Base-by-base conservation (phyloP, 257 asterid genomes). In the Solanum paucissectum region DNA sequence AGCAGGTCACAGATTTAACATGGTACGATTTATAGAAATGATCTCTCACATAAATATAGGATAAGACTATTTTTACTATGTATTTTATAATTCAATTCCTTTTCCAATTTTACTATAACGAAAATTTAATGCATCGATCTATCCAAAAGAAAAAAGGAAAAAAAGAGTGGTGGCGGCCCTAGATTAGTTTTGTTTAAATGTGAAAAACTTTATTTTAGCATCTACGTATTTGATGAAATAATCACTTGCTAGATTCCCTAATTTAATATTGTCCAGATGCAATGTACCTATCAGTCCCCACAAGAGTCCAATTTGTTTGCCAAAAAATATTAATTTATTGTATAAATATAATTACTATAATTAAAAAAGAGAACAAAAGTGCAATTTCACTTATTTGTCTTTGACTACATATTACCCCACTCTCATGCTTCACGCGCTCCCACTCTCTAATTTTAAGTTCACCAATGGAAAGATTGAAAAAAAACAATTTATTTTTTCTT, bases 221-320 rank as follows among this genome's bases (percentile, higher is more conserved):
- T 40, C n/a, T 76, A 40, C 23, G 9, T 38, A 76, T 34, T 38
- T 38, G 12, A 77, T 42, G 23, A 77, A 77, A 12, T 72, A 72
- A 40, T 12, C 36, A 76, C 23, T 40, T 42, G 37, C 29, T 42
- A 77, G 38, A 77, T 79, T 44, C 14, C 62, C 33, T 79, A 79
- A 79, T 79, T 44, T 79, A 79, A 40, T 75, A 77, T 86, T 86
- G 87, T 71, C 87, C 87, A 86, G 46, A 86, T 69, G 71, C 87
- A 86, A 71, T 71, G 87, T 86, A 86, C 33, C 42, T 69, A 9
- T 27, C 83, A 71, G 68, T 29, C 68, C 16, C 36, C 27, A 81
- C 68, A 32, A 27, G 9, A 46, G 85, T 81, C 85, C 38, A 81
- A 27, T 44, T 81, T 81, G 25, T 8, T 46, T 81, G 66, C 85